These are phyloP conservation scores for Nadsonia starkeyi-henricii DNA, from an alignment of 1,139 yeast genomes.

Conservation along the genomic window DNA sequence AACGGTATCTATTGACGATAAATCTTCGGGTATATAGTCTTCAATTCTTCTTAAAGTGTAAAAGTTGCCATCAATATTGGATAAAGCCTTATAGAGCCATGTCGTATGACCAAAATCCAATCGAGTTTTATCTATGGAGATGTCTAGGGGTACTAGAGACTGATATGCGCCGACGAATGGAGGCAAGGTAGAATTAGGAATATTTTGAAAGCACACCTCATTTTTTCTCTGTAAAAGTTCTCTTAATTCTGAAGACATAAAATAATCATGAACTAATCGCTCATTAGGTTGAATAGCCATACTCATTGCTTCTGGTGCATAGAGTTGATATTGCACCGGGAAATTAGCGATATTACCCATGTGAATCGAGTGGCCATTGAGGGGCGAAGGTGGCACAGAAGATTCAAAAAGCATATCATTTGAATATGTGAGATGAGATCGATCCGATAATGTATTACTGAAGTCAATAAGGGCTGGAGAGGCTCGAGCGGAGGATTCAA, in stretches of 20 bases:
- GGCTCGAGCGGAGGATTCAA: not conserved
- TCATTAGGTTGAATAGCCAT: not conserved
- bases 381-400: not conserved
- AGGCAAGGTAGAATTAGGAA: conserved; percentile 32
- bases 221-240: not conserved
- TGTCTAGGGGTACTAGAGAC: conserved; percentile 74
- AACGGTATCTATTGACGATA: conserved; percentile 37
- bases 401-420: not conserved
- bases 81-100: conserved; percentile 68
- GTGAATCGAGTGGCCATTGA: not conserved
- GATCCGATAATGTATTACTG: not conserved
- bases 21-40: conserved; percentile 44
- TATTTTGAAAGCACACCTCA: not conserved
- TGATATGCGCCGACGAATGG: conserved; percentile 69
- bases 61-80: conserved; percentile 63
- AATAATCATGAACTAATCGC: not conserved
- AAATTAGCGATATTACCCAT: not conserved
- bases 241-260: not conserved
- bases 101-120: conserved; percentile 29
- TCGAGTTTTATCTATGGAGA: conserved; percentile 44
- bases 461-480: not conserved
- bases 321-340: not conserved
- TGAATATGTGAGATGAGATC: not conserved
- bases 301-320: not conserved
- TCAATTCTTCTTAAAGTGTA: conserved; percentile 69